These are phyloP conservation scores for Fusarium buharicum DNA, from an alignment of 2,329 filamentous ascomycete genomes.

Conservation along the genomic window DNA sequence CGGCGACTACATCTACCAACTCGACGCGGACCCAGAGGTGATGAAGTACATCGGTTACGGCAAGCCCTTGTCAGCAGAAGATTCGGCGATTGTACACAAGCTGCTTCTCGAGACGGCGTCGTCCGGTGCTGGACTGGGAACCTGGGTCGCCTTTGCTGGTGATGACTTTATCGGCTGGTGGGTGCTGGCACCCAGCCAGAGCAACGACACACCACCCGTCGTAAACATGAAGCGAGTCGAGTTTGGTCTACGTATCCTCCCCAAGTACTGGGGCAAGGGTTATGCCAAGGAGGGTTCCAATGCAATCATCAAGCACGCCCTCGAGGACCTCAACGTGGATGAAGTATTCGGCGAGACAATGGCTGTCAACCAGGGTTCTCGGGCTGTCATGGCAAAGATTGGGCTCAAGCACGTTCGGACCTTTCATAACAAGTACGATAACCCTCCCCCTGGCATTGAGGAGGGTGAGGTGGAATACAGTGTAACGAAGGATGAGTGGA, in stretches of 20 bases:
- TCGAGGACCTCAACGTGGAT: conserved; percentile 42
- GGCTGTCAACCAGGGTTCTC: conserved; percentile 46
- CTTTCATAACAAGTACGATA: conserved; percentile 43
- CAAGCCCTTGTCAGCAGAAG: conserved; percentile 33
- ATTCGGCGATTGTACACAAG: conserved; percentile 40
- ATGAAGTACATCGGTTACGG: conserved; percentile 42
- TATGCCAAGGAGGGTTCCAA: conserved; percentile 48
- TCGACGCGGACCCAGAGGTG: conserved; percentile 35
- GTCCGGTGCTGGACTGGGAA: conserved; percentile 34
- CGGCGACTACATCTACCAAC: conserved; percentile 34
- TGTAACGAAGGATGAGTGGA: conserved; percentile 39
- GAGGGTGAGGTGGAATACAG: conserved; percentile 45
- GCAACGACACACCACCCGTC: conserved; percentile 18
- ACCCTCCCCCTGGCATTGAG: conserved; percentile 41
- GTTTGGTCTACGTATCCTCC: conserved; percentile 45
- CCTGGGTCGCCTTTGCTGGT: conserved; percentile 35
- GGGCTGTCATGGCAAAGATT: conserved; percentile 36
- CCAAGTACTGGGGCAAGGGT: conserved; percentile 47
- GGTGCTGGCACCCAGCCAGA: conserved; percentile 42
- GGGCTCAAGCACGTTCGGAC: conserved; percentile 39
- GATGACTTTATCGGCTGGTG: conserved; percentile 49
- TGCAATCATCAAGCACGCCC: conserved; percentile 45
- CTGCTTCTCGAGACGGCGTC: conserved; percentile 38
- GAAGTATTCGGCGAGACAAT: conserved; percentile 47
- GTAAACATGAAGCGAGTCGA: conserved; percentile 34